Evolutionary conservation across 345 rosid species (phyloP).

Genomic region (Camelina laxa): DNA sequence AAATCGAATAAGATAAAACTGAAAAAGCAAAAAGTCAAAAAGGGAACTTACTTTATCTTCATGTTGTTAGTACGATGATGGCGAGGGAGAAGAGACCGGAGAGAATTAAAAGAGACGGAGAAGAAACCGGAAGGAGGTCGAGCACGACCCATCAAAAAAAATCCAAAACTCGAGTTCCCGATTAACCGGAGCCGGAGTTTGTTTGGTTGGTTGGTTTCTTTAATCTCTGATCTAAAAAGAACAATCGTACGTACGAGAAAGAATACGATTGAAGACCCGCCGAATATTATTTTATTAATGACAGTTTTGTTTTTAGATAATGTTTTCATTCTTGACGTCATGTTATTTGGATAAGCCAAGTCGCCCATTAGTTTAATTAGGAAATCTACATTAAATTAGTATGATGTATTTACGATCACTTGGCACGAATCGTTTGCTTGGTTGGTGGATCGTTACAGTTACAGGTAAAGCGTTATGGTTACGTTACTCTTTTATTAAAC

Average conservation of each 20-base stretch:
- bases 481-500: too few species aligned
- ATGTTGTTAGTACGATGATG: constrained; percentile 41
- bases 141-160: constrained; percentile 47
- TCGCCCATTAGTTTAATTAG: background rate
- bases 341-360: background rate
- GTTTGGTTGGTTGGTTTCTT: constrained; percentile 40
- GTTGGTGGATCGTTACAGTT: constrained; percentile 29
- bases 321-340: constrained; percentile 8
- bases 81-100: constrained; percentile 49
- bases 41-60: constrained; percentile 43
- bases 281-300: background rate
- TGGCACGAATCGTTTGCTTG: background rate
- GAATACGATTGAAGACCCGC: background rate
- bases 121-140: constrained; percentile 42
- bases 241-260: constrained; percentile 13
- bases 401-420: too few species aligned
- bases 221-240: constrained; percentile 48
- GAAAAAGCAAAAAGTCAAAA: constrained; percentile 14
- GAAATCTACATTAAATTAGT: too few species aligned
- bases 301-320: constrained; percentile 6
- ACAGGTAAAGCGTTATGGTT: background rate
- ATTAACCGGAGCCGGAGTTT: constrained; percentile 29
- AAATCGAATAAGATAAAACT: too few species aligned
- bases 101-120: constrained; percentile 42
- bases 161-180: constrained; percentile 25